A percentile compares a stretch with the other conserved stretches of the same genome.
phyloP scores from a whole-genome alignment of 192 early-diverging fungal genomes.

The Spizellomyces punctatus region DNA sequence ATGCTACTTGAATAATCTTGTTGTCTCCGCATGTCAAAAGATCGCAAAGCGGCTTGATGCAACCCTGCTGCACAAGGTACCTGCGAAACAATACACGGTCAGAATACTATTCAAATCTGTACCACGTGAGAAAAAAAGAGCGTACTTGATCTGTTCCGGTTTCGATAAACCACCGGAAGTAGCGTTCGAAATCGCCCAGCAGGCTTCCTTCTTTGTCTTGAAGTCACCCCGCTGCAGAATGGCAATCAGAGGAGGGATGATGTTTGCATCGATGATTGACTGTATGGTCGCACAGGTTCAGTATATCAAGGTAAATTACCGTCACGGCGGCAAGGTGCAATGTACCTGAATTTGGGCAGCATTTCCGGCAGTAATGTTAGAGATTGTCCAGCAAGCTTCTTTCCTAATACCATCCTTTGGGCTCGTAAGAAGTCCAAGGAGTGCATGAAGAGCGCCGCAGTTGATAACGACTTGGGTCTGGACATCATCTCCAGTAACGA shows the following conservation, averaged over 20 bases:
- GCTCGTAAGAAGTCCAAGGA: slow-evolving; percentile 80
- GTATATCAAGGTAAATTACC: too few relatives aligned
- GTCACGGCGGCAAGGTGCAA: too few relatives aligned
- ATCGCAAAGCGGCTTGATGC: slow-evolving; percentile 95
- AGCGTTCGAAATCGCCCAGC: slow-evolving; percentile 99
- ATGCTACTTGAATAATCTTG: slow-evolving; percentile 95
- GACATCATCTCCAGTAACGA: slow-evolving; percentile 96
- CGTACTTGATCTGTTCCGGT: slow-evolving; percentile 88
- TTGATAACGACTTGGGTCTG: slow-evolving; percentile 97
- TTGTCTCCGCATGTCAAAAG: slow-evolving; percentile 88
- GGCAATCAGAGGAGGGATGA: slow-evolving; percentile 88
- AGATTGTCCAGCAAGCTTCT: slow-evolving; percentile 99
- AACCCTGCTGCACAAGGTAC: slow-evolving; percentile 87
- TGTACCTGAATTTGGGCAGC: slow-evolving; percentile 77
- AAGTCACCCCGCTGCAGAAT: slow-evolving; percentile 89
- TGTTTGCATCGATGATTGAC: slow-evolving; percentile 91
- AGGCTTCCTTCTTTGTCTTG: slow-evolving; percentile 99
- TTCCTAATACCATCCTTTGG: slow-evolving; percentile 96
- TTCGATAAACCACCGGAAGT: slow-evolving; percentile 86
- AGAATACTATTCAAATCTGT: neutral
- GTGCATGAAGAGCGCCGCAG: slow-evolving; percentile 78
- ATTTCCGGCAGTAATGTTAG: slow-evolving; percentile 98
- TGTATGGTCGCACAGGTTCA: slow-evolving; percentile 39
- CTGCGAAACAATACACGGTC: slow-evolving; percentile 22
- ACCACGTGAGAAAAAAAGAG: neutral